Evolutionary conservation across 2,329 filamentous ascomycete species (phyloP).

Genomic region (Coleophoma eucalyptorum): DNA sequence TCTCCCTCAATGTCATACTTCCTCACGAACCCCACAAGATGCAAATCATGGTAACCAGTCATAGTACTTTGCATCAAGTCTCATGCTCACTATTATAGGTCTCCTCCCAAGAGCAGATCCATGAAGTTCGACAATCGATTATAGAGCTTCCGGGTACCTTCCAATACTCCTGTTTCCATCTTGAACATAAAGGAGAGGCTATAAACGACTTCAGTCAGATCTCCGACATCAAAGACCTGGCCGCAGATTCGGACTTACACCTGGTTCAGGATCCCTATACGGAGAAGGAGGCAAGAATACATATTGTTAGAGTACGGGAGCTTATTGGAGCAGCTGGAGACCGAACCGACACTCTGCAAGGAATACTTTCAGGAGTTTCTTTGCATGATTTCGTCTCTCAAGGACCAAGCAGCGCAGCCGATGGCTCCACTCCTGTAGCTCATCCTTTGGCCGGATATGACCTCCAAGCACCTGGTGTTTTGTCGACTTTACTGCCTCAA

Average conservation of each 20-base stretch:
- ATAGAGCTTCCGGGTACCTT: slow-evolving; percentile 91
- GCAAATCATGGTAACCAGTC: slow-evolving; percentile 71
- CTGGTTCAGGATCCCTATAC: slow-evolving; percentile 95
- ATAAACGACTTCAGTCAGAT: slow-evolving; percentile 96
- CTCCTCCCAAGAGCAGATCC: slow-evolving; percentile 90
- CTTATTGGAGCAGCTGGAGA: slow-evolving; percentile 89
- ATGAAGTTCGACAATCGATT: slow-evolving; percentile 94
- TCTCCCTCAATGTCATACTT: slow-evolving; percentile 70
- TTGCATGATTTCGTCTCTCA: slow-evolving; percentile 72
- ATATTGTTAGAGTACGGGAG: slow-evolving; percentile 86
- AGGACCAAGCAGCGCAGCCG: slow-evolving; percentile 30
- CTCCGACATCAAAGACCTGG: slow-evolving; percentile 80
- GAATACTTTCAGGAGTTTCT: slow-evolving; percentile 79
- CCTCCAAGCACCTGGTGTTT: slow-evolving; percentile 63
- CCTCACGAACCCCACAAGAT: slow-evolving; percentile 77
- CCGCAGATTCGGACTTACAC: slow-evolving; percentile 71
- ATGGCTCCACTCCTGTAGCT: slow-evolving; percentile 32
- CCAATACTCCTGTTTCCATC: slow-evolving; percentile 98
- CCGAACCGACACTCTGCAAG: slow-evolving; percentile 81
- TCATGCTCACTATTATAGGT: slow-evolving; percentile 50
- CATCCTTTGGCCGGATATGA: slow-evolving; percentile 70
- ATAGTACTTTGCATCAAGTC: slow-evolving; percentile 8
- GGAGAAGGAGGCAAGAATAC: slow-evolving; percentile 95
- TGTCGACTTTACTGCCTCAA: slow-evolving; percentile 69
- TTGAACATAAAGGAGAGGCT: slow-evolving; percentile 82